Percentiles rank a stretch among this genome's conserved stretches.
These are phyloP conservation scores for Lachancea nothofagi DNA, from an alignment of 805 yeast species.

Conservation along the genomic window DNA sequence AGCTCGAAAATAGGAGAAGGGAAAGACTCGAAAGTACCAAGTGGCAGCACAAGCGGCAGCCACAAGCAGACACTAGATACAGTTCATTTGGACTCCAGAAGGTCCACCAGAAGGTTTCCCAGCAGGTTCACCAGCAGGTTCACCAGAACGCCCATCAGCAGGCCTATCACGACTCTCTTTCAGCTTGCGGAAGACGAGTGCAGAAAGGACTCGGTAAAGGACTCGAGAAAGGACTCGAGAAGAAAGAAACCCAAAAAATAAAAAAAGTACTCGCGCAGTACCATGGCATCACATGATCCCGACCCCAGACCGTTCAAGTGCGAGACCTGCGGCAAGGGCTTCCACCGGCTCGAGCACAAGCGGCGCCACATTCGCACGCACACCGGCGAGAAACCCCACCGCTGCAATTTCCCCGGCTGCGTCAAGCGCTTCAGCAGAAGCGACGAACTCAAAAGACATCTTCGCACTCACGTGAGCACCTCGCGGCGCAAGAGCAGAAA, in stretches of 20 bases:
- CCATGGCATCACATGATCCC: neutral
- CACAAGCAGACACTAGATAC: too few relatives aligned
- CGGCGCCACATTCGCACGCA: constrained; percentile 76
- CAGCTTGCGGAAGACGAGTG: too few relatives aligned
- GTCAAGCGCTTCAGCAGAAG: constrained; percentile 61
- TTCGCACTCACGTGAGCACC: constrained; percentile 70
- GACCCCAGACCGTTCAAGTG: constrained; percentile 58
- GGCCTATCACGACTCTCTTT: too few relatives aligned
- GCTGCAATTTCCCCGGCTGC: constrained; percentile 69
- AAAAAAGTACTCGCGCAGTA: neutral
- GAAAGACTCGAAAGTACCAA: too few relatives aligned
- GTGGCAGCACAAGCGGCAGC: too few relatives aligned
- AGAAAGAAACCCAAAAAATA: neutral
- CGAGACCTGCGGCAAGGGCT: constrained; percentile 68
- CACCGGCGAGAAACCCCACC: constrained; percentile 78
- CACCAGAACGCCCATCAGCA: too few relatives aligned
- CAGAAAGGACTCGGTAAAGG: too few relatives aligned
- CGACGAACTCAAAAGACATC: constrained; percentile 70
- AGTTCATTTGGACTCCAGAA: too few relatives aligned
- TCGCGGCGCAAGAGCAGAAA: constrained; percentile 7
- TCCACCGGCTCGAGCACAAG: constrained; percentile 71
- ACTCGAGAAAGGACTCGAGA: neutral
- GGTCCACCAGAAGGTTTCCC: too few relatives aligned
- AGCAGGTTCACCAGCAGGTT: too few relatives aligned
- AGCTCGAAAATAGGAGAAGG: too few relatives aligned